Base-by-base conservation (phyloP, 768 basidiomycete genomes). In the Cyathus striatus region DNA sequence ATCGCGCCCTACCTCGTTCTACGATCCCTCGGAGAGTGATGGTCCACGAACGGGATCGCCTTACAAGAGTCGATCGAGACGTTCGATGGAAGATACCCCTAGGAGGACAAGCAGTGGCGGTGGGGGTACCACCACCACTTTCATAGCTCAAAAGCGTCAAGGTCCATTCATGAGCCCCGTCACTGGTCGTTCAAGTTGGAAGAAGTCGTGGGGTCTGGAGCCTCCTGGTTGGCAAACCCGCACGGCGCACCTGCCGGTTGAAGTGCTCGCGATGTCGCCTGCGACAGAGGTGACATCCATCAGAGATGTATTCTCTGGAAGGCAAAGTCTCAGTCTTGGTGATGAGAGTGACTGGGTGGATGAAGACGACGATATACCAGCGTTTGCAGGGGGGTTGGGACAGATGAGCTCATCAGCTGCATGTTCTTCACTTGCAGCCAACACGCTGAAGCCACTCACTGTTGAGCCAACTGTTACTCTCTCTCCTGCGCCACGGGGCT, bases 321-420 rank as follows among this genome's bases (percentile, higher is more conserved):
- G 84, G 47, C 73, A 70, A 47, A 76, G 83, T 30, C 49, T 76
- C 33, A 76, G 53, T 51, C 58, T 73, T 40, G 84, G 85, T 6
- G 90, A 90, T 53, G 89, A 91, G 52, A 83, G 82, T 36, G 88
- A 90, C 49, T 91, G 89, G 89, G 83, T 89, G 12, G 90, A 91
- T 52, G 86, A 90, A 52, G 89, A 92, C 32, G 89, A 90, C 5
- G 86, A 90, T 51, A 62, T 80, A 6, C 73, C 73, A 2, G 69
- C 77, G 20, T 90, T 88, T 63, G 83, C 79, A 12, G 88, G 87
- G 37, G 89, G 89, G 4, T 60, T 92, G 23, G 89, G 89, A 0
- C 89, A 92, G 61, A 63, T 74, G 63, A 64, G 66, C 5, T 51
- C 60, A 21, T 53, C 62, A 30, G 60, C 60, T 7, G 49, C 56